Evolutionary conservation across 768 basidiomycete genomes (phyloP), one percentile per base, ranked within the genome.

Genomic region (Lentinula sp.): DNA sequence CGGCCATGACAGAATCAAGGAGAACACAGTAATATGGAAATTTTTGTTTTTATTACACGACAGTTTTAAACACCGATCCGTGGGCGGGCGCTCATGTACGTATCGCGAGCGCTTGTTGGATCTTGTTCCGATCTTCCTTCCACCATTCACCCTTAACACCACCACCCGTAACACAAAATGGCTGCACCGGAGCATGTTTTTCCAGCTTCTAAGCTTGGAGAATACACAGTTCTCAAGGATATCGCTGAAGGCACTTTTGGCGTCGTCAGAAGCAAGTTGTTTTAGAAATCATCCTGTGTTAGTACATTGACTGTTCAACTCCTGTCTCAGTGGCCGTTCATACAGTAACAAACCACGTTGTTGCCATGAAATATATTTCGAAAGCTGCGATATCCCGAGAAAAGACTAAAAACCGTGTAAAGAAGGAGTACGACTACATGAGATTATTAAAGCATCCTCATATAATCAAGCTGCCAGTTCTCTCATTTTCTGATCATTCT

Each of bases 161-260:
- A 51, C 35, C 7, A 20, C 12, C n/a, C 16, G 20, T 37, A 32
- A 6, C 37, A 37, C 43, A 45, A 20, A 35, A 48, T 45, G 16
- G 12, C 48, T 32, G 23, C 16, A n/a, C 57, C 23, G 9, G 39
- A 35, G 32, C 66, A 63, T 56, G 64, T 72, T 39, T 84, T 78
- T 67, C 76, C 88, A 12, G 78, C 87, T 9, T 85, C 87, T 15
- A 88, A 88, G 77, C 85, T 97, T 36, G 95, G 96, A 49, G 91
- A 95, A 77, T 98, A 98, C 74, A 90, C 84, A 45, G 85, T 98
- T 61, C 83, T 88, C 59, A 75, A 85, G 61, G 94, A 95, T 65
- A 90, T 98, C 62, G 96, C 95, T 18, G 94, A 95, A 65, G 97
- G 97, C 3, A 96, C 93, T 10, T 99, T 98, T 77, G 97, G 96